These are phyloP conservation scores for Colletotrichum simmondsii DNA, from an alignment of 2,329 filamentous ascomycete genomes.

Conservation along the genomic window DNA sequence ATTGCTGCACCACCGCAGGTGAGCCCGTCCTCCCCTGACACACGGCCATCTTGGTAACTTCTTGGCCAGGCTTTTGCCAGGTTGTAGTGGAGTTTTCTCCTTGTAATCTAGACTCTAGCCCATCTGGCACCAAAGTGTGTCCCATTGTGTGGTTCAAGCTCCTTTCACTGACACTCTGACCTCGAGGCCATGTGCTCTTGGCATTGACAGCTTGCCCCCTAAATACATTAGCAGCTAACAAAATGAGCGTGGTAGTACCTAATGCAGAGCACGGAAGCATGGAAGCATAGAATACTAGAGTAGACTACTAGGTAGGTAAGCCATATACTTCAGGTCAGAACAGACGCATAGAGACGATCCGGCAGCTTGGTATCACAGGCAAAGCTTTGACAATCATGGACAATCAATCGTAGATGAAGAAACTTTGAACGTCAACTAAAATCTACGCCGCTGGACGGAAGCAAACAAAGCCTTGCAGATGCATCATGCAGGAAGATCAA, in stretches of 20 bases:
- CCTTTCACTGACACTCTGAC: background rate
- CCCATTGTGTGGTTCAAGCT: background rate
- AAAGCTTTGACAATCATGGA: conserved; percentile 6
- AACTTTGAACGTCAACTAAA: background rate
- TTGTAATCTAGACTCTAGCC: conserved; percentile 5
- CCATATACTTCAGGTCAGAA: conserved; percentile 18
- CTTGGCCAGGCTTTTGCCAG: background rate
- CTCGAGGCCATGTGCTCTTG: background rate
- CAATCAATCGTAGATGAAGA: background rate
- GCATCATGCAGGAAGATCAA: background rate
- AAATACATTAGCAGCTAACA: background rate
- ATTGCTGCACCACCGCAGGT: conserved; percentile 19
- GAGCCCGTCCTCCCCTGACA: conserved; percentile 23
- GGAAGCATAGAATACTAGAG: background rate
- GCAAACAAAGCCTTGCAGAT: conserved; percentile 9
- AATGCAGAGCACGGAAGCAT: background rate
- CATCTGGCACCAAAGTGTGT: background rate
- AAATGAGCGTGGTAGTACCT: background rate
- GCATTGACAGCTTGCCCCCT: background rate
- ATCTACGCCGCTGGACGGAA: background rate
- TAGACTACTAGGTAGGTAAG: background rate
- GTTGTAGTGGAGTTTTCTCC: conserved; percentile 5
- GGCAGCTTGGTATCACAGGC: conserved; percentile 12
- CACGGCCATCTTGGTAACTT: background rate
- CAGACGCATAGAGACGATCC: conserved; percentile 1